These are phyloP conservation scores for Alternaria brassicae DNA, from an alignment of 2,329 filamentous ascomycete species.

Conservation along the genomic window DNA sequence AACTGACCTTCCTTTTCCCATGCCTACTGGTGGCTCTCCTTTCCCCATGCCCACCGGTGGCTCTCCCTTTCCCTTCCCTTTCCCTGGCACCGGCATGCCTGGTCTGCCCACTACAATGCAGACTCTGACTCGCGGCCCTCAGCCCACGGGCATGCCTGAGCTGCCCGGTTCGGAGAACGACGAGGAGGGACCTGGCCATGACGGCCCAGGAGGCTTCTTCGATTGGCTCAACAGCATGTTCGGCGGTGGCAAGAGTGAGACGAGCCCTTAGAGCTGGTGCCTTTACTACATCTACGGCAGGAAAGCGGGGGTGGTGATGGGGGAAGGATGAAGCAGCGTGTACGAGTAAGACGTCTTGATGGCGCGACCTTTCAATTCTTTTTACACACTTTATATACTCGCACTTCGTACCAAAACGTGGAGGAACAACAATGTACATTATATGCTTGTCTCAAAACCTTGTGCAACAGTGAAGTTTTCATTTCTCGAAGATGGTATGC, in stretches of 20 bases:
- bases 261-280: background rate
- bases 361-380: background rate
- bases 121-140: slow-evolving; percentile 22
- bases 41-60: slow-evolving; percentile 14
- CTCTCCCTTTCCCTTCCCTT: slow-evolving; percentile 6
- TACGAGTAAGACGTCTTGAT: slow-evolving; percentile 1
- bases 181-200: background rate
- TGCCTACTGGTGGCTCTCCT: slow-evolving; percentile 10
- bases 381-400: background rate
- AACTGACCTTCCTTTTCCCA: slow-evolving; percentile 8
- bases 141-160: slow-evolving; percentile 16
- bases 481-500: background rate
- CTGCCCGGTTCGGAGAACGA: slow-evolving; percentile 1
- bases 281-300: background rate
- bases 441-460: background rate
- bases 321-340: background rate
- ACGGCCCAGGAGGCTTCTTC: slow-evolving; percentile 12
- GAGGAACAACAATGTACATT: background rate
- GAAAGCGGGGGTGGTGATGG: background rate
- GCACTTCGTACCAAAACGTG: background rate
- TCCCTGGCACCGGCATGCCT: slow-evolving; percentile 4
- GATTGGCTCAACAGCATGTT: slow-evolving; percentile 17
- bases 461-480: background rate
- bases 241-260: slow-evolving; percentile 7
- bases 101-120: slow-evolving; percentile 12